Evolutionary conservation across 108 stramenopile species (phyloP).

Genomic region (Skeletonema grethae): DNA sequence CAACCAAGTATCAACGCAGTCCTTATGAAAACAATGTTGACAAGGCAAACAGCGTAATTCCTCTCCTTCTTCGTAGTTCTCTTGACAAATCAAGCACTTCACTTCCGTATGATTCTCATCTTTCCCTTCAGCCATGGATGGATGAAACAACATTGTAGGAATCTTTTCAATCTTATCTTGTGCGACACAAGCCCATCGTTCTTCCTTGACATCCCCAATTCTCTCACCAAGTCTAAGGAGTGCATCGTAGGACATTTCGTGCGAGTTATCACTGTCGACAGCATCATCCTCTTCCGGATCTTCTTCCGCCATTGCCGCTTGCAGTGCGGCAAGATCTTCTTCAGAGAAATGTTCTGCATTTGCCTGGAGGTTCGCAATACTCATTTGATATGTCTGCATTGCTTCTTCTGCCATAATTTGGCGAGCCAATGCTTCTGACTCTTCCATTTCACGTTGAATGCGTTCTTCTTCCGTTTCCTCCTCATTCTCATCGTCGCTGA

Average conservation of each 20-base stretch:
- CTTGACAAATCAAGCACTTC: conserved; percentile 92
- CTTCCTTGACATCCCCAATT: conserved; percentile 86
- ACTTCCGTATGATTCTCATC: conserved; percentile 73
- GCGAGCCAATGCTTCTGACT: conserved; percentile 81
- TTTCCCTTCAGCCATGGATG: conserved; percentile 38
- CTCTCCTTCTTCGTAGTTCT: conserved; percentile 78
- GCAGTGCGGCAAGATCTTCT: conserved; percentile 82
- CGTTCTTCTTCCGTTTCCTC: conserved; percentile 60
- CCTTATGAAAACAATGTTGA: conserved; percentile 84
- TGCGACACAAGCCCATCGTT: conserved; percentile 77
- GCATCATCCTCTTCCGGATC: conserved; percentile 42
- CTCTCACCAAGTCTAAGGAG: conserved; percentile 76
- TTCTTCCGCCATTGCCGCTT: conserved; percentile 79
- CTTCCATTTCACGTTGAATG: conserved; percentile 66
- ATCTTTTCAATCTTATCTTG: conserved; percentile 61
- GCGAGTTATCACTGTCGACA: conserved; percentile 31
- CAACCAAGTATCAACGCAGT: conserved; percentile 92
- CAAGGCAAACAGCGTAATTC: conserved; percentile 77
- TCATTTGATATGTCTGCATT: conserved; percentile 69
- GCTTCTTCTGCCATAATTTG: conserved; percentile 92
- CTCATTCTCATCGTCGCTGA: conserved; percentile 3
- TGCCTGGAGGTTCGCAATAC: conserved; percentile 59
- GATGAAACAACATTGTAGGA: conserved; percentile 46
- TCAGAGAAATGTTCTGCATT: conserved; percentile 70
- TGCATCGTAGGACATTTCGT: conserved; percentile 66